Evolutionary conservation across 2,329 filamentous ascomycete genomes (phyloP).

Genomic region (Calonectria fujianensis): DNA sequence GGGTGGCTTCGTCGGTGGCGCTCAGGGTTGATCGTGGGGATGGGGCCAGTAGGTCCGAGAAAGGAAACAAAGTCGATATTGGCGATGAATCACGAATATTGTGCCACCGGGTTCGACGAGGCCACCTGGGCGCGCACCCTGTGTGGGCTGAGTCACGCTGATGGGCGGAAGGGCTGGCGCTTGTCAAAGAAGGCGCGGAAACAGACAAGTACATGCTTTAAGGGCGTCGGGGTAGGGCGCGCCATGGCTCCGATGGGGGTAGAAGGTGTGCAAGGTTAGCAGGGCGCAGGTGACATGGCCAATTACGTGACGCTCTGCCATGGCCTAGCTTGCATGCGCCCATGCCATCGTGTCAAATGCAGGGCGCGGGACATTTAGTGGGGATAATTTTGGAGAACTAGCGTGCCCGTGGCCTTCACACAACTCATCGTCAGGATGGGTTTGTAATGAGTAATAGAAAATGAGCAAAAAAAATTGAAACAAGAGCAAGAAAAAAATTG

Average conservation of each 20-base stretch:
- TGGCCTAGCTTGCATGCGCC: neutral
- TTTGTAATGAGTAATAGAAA: slow-evolving; percentile 31
- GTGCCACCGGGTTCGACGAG: neutral
- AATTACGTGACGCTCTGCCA: slow-evolving; percentile 21
- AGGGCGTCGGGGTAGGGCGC: slow-evolving; percentile 20
- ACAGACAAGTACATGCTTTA: neutral
- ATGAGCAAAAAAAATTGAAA: neutral
- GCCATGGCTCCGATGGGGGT: slow-evolving; percentile 3
- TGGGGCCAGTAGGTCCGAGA: neutral
- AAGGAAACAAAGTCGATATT: slow-evolving; percentile 9
- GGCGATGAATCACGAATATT: neutral
- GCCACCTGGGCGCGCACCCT: neutral
- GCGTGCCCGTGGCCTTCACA: slow-evolving; percentile 29
- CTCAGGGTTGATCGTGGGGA: slow-evolving; percentile 15
- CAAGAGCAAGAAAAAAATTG: neutral
- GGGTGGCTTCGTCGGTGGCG: slow-evolving; percentile 1
- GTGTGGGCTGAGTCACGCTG: slow-evolving; percentile 1
- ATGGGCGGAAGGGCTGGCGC: neutral
- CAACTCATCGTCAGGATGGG: slow-evolving; percentile 10
- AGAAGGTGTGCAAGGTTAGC: neutral
- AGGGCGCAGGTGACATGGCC: slow-evolving; percentile 24
- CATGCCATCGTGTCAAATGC: slow-evolving; percentile 28
- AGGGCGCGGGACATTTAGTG: slow-evolving; percentile 27
- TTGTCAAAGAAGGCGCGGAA: slow-evolving; percentile 16
- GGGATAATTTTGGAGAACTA: slow-evolving; percentile 20